Evolutionary conservation across 768 basidiomycete species (phyloP).

Genomic region (Chalciporus sphaerocephalus): DNA sequence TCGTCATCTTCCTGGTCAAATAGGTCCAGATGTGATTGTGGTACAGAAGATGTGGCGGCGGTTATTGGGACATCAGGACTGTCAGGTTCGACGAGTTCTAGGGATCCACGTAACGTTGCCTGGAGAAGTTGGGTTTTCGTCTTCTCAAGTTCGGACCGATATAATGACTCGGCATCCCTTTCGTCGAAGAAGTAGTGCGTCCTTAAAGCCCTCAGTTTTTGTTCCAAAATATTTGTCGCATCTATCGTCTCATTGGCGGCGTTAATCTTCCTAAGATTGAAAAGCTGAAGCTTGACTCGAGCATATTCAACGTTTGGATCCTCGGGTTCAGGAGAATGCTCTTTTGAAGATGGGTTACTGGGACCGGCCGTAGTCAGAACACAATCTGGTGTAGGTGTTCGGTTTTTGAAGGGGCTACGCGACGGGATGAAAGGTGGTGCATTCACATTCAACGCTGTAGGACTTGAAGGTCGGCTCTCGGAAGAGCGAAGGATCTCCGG

Average conservation of each 20-base stretch:
- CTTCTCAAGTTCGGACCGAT: slow-evolving; percentile 50
- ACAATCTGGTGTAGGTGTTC: slow-evolving; percentile 1
- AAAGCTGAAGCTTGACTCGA: slow-evolving; percentile 53
- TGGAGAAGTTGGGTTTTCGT: slow-evolving; percentile 43
- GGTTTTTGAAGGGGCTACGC: background rate
- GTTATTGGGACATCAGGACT: background rate
- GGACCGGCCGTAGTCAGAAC: slow-evolving; percentile 5
- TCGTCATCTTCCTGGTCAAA: slow-evolving; percentile 53
- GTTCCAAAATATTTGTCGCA: slow-evolving; percentile 38
- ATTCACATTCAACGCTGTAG: slow-evolving; percentile 36
- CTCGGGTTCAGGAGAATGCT: slow-evolving; percentile 37
- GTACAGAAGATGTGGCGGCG: background rate
- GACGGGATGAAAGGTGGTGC: slow-evolving; percentile 39
- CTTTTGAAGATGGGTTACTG: slow-evolving; percentile 24
- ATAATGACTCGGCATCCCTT: slow-evolving; percentile 57
- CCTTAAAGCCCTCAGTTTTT: slow-evolving; percentile 44
- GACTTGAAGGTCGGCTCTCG: slow-evolving; percentile 1
- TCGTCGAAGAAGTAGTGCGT: slow-evolving; percentile 69
- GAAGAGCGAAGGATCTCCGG: background rate
- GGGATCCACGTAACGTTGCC: slow-evolving; percentile 36
- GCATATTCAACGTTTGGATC: slow-evolving; percentile 64
- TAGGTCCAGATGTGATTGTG: slow-evolving; percentile 34
- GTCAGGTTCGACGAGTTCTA: background rate
- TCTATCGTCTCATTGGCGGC: slow-evolving; percentile 21
- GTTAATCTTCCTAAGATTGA: slow-evolving; percentile 39